Evolutionary conservation across 352 stramenopile species (phyloP).

Genomic region (Thraustotheca clavata): DNA sequence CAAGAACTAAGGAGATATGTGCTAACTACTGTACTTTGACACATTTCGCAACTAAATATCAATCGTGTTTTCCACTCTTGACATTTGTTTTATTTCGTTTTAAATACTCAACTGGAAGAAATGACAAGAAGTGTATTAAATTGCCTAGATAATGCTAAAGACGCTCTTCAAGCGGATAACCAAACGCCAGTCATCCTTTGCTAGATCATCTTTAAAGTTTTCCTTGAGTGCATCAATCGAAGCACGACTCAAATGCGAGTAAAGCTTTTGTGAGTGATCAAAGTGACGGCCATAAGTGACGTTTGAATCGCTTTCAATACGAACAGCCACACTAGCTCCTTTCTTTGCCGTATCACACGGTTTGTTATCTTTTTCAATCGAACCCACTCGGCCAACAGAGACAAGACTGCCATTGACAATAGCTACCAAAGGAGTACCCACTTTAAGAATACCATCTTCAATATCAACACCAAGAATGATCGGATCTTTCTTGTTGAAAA

Average conservation of each 20-base stretch:
- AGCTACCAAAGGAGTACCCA: conserved; percentile 95
- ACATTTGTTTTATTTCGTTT: not conserved
- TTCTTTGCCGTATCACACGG: conserved; percentile 93
- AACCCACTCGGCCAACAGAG: conserved; percentile 91
- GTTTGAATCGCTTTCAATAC: conserved; percentile 94
- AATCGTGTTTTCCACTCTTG: too few species aligned
- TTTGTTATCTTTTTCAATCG: conserved; percentile 95
- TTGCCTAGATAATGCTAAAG: conserved; percentile 96
- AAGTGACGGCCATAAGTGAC: conserved; percentile 98
- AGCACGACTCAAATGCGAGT: conserved; percentile 78
- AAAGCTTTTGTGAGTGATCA: conserved; percentile 86
- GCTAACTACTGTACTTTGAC: too few species aligned
- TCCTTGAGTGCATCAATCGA: conserved; percentile 98
- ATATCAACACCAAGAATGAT: conserved; percentile 98
- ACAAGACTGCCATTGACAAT: conserved; percentile 63
- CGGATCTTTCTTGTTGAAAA: conserved; percentile 99
- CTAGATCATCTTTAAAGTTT: conserved; percentile 97
- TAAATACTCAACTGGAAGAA: not conserved
- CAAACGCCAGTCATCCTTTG: conserved; percentile 97
- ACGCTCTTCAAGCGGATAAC: conserved; percentile 99
- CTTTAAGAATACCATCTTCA: conserved; percentile 94
- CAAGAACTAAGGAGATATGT: conserved; percentile 15
- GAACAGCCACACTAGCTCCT: conserved; percentile 90
- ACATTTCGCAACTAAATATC: too few species aligned
- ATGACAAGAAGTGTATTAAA: conserved; percentile 1